Percentiles rank a stretch among this genome's conserved stretches.
phyloP scores from a whole-genome alignment of 805 yeast species.

The Metschnikowia kunwiensis region DNA sequence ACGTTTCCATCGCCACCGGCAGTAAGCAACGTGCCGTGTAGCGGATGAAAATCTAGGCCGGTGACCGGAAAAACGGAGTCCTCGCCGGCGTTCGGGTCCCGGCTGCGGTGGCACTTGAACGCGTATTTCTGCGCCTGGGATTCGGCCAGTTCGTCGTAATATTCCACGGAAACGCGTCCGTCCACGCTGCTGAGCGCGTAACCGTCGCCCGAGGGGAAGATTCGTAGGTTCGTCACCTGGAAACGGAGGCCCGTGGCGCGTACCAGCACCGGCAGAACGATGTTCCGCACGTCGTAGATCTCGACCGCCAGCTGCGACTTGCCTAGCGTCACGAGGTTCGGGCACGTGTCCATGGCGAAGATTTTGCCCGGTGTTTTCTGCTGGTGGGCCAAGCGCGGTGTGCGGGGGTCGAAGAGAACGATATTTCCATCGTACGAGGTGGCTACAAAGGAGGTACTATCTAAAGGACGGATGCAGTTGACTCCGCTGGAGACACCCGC shows the following conservation, averaged over 20 bases:
- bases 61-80: constrained; percentile 52
- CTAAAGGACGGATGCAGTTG: constrained; percentile 15
- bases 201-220: constrained; percentile 53
- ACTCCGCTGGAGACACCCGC: constrained; percentile 15
- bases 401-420: constrained; percentile 14
- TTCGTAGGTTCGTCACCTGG: constrained; percentile 56
- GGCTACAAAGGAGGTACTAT: constrained; percentile 19
- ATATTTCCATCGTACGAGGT: constrained; percentile 13
- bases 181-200: constrained; percentile 74
- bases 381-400: constrained; percentile 7
- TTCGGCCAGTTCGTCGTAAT: constrained; percentile 48
- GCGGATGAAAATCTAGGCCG: constrained; percentile 41
- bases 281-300: constrained; percentile 54
- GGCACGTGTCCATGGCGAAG: constrained; percentile 57
- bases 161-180: constrained; percentile 77
- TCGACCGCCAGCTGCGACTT: constrained; percentile 51
- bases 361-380: constrained; percentile 47
- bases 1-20: constrained; percentile 52
- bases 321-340: constrained; percentile 48
- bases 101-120: constrained; percentile 70
- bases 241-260: constrained; percentile 65
- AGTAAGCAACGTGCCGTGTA: constrained; percentile 42
- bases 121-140: constrained; percentile 54
- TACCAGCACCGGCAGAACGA: constrained; percentile 43
- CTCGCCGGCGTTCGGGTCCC: constrained; percentile 42